Evolutionary conservation across 257 asterid species (phyloP), one percentile per base, ranked within the genome.

Genomic region (Solanum corneliomulleri): DNA sequence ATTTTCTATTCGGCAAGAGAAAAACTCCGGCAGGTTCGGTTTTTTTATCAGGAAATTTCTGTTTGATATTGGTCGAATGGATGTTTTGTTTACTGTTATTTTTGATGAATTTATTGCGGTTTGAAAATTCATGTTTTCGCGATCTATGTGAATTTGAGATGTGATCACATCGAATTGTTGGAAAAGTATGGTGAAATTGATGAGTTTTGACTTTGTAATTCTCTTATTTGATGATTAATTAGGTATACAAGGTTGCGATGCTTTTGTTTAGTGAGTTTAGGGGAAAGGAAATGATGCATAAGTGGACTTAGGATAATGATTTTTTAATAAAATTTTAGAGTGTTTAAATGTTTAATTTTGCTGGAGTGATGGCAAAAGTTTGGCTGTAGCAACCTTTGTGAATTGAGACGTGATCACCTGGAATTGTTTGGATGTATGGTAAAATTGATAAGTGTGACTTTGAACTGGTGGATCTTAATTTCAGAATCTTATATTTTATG

Each of bases 21-120:
- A 96, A 96, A 90, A 94, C 99, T 88, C 98, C 99, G 75, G 98
- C 98, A 93, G 98, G 99, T 96, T 39, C 18, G 52, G 9, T 39
- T 68, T 85, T 85, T n/a, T 68, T 68, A 47, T 16, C 1, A 16
- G 45, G 8, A 11, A 15, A 16, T 31, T 6, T 39, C 15, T 84
- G 80, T 9, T 13, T 74, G 58, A 66, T 84, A 14, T 41, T 7
- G 27, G 41, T n/a, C 42, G 27, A 84, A 25, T 84, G 68, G 81
- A 12, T 29, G 39, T 29, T 66, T 18, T 18, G 8, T 58, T 9
- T 25, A 13, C 66, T 84, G 77, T 1, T 39, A 25, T 45, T 84
- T 84, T n/a, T 2, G 47, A 39, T 33, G 27, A 66, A 62, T 64
- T 64, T 21, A 21, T 74, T 75, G 56, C 52, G 42, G 52, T 25